Evolutionary conservation across 371 early-diverging fungal genomes (phyloP).

Genomic region (Mycotypha africana): DNA sequence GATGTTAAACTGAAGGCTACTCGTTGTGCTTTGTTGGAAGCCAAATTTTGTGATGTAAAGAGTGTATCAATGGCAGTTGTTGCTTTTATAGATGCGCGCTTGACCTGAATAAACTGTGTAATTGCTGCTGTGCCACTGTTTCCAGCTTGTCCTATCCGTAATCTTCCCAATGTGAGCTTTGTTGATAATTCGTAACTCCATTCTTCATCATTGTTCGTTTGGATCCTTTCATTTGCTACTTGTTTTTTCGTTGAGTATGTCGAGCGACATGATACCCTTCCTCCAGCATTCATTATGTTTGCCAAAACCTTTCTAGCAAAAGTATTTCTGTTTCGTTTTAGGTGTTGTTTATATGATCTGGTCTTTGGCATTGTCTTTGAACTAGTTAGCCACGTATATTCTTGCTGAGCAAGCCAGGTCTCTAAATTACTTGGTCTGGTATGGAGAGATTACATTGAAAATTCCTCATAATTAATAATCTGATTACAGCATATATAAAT

Average conservation of each 20-base stretch:
- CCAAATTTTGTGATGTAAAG: background rate
- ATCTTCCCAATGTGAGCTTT: constrained; percentile 2
- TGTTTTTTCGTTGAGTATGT: no score
- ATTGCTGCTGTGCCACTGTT: background rate
- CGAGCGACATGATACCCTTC: no score
- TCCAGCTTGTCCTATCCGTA: background rate
- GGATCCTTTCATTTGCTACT: no score
- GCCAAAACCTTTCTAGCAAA: no score
- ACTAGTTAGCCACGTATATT: constrained; percentile 15
- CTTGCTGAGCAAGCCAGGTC: constrained; percentile 13
- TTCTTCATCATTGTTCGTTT: no score
- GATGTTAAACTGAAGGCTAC: no score
- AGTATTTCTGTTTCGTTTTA: no score
- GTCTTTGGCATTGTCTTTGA: background rate
- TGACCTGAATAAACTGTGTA: constrained; percentile 3
- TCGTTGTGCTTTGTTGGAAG: no score
- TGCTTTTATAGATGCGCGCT: background rate
- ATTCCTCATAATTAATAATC: background rate
- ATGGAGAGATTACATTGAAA: constrained; percentile 1
- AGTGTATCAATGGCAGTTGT: constrained; percentile 1
- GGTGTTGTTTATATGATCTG: background rate
- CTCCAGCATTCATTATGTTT: no score
- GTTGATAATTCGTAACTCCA: background rate
- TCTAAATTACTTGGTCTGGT: constrained; percentile 4
- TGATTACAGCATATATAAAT: no score